Evolutionary conservation across 1,139 yeast genomes (phyloP).

Genomic region (Sugiyamaella neomexicana): DNA sequence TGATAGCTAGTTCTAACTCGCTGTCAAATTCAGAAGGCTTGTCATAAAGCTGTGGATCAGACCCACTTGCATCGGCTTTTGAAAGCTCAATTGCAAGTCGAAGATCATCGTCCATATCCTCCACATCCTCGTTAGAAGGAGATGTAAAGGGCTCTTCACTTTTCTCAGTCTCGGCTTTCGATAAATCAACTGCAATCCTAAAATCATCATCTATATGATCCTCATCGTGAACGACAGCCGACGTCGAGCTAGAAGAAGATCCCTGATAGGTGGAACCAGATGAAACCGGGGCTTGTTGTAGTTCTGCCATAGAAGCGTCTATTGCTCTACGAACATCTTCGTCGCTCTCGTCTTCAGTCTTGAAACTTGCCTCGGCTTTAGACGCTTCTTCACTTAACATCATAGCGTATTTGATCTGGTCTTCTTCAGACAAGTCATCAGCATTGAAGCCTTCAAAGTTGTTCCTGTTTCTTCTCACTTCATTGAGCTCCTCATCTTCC

Average conservation of each 20-base stretch:
- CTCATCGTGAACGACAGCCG: background rate
- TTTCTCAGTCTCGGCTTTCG: background rate
- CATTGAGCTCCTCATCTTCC: conserved; percentile 41
- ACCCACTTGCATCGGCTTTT: conserved; percentile 17
- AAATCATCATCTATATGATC: background rate
- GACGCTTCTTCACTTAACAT: conserved; percentile 38
- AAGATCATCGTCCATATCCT: conserved; percentile 25
- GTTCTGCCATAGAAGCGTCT: conserved; percentile 23
- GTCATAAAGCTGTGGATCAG: conserved; percentile 7
- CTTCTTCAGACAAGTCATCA: conserved; percentile 45
- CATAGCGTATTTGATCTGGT: conserved; percentile 47
- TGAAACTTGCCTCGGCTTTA: background rate
- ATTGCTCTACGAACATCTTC: conserved; percentile 25
- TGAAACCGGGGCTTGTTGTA: background rate
- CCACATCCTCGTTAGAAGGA: conserved; percentile 9
- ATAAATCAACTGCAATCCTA: background rate
- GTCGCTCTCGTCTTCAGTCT: conserved; percentile 35
- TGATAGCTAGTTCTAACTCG: conserved; percentile 25
- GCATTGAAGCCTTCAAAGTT: conserved; percentile 34
- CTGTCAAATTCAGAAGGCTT: conserved; percentile 8
- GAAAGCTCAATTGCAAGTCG: conserved; percentile 25
- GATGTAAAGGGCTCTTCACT: background rate
- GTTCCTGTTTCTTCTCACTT: conserved; percentile 35
- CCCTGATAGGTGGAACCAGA: background rate
- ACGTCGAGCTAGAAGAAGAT: background rate